Base-by-base conservation (phyloP, 2,329 filamentous ascomycete genomes). In the Fusarium burgessii region DNA sequence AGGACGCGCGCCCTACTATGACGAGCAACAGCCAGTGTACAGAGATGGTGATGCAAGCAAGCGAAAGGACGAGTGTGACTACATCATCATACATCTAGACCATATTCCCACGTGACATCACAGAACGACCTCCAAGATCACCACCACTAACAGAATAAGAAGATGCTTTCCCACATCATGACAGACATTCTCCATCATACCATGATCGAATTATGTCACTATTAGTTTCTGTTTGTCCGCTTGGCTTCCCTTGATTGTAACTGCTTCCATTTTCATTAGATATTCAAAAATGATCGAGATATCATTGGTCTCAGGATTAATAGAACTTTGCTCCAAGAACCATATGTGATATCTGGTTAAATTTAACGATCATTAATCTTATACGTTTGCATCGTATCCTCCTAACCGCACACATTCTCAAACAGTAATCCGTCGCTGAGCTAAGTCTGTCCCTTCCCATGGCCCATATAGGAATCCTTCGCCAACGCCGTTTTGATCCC, bases 361-460 rank as follows among this genome's bases (percentile, higher is more conserved):
- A 25, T 25, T 23, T 23, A 46, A 49, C 59, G 40, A 51, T 70
- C 65, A 71, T 72, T 55, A 60, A 59, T 55, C 46, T 64, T 68
- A 57, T 74, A 71, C 70, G 73, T 75, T 70, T 68, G 58, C 74
- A 68, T 74, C 72, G 55, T 74, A 57, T 62, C 61, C 36, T 68
- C 68, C 60, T 58, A 40, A 57, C 51, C 57, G 29, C 46, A 42
- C 49, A 46, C 43, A 47, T 32, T 49, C 49, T 57, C 33, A 47
- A 66, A 50, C 47, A 58, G 38, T 23, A 58, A 61, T 66, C 50
- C 65, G 71, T 73, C 57, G 54, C 45, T 55, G 36, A 51, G 42
- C 56, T 56, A 52, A 60, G 43, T 58, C 55, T 32, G 51, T 59
- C 43, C 60, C 45, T 56, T 57, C 58, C 47, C 46, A 36, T 54